Evolutionary conservation across 306 rosid species (phyloP).

Genomic region (Oemleria cerasiformis): DNA sequence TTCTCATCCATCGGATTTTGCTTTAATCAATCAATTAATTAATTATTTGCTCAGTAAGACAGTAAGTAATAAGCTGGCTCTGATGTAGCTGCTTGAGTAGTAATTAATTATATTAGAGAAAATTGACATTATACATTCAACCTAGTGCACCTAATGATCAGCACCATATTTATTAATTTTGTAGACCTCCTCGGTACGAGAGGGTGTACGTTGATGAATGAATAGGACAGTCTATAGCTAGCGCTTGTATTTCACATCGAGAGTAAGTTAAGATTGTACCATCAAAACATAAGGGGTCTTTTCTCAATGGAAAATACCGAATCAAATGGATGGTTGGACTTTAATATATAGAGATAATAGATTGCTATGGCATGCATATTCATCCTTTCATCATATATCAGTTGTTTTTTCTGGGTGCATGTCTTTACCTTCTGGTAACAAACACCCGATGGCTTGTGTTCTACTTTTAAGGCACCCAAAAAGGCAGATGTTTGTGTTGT

Average conservation of each 20-base stretch:
- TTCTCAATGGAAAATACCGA: no score
- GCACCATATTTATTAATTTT: background rate
- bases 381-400: background rate
- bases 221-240: no score
- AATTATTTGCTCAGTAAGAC: no score
- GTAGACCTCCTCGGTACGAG: background rate
- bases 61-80: no score
- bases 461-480: conserved; percentile 18
- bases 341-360: no score
- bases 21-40: no score
- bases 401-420: background rate
- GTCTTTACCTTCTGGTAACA: background rate
- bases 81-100: background rate
- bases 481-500: background rate
- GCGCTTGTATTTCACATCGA: no score
- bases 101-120: conserved; percentile 1
- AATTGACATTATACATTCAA: conserved; percentile 2
- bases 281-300: no score
- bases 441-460: background rate
- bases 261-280: no score
- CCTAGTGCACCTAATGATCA: conserved; percentile 5
- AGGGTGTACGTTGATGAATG: no score
- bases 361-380: no score
- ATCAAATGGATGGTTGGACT: no score
- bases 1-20: background rate